Evolutionary conservation across 2,329 filamentous ascomycete genomes (phyloP).

Genomic region (Alternaria longipes): DNA sequence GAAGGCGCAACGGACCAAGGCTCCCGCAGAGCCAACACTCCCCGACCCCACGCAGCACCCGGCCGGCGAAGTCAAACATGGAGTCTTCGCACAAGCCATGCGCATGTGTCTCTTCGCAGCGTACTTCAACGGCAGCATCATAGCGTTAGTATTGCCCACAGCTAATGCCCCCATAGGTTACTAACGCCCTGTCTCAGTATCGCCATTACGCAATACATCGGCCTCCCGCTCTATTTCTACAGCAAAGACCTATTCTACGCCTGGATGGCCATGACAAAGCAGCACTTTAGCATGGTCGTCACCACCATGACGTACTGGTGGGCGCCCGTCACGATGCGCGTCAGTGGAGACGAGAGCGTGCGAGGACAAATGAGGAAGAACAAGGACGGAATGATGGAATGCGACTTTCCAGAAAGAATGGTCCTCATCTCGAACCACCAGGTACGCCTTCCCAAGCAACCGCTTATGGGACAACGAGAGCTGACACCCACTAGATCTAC

Average conservation of each 20-base stretch:
- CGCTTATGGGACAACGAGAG: not conserved
- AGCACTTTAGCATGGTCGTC: constrained; percentile 78
- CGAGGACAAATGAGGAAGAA: constrained; percentile 75
- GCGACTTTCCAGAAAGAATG: constrained; percentile 80
- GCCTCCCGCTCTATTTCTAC: constrained; percentile 75
- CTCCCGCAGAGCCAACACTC: constrained; percentile 7
- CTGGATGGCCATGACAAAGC: constrained; percentile 88
- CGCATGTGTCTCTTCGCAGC: constrained; percentile 56
- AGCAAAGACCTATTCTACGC: constrained; percentile 80
- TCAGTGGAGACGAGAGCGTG: constrained; percentile 84
- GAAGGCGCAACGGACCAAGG: constrained; percentile 22
- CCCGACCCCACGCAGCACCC: constrained; percentile 37
- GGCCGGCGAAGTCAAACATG: constrained; percentile 54
- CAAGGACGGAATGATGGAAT: constrained; percentile 74
- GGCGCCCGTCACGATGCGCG: constrained; percentile 79
- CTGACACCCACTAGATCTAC: constrained; percentile 67
- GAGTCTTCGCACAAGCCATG: constrained; percentile 52
- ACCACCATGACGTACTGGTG: constrained; percentile 86
- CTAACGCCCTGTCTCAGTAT: constrained; percentile 51
- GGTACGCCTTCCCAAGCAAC: constrained; percentile 33
- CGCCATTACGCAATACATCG: constrained; percentile 74
- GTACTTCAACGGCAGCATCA: constrained; percentile 57
- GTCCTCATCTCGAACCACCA: constrained; percentile 89
- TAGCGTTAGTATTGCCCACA: constrained; percentile 46
- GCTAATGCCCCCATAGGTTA: constrained; percentile 26